Evolutionary conservation across 257 asterid species (phyloP).

Genomic region (Solanum stenotomum): DNA sequence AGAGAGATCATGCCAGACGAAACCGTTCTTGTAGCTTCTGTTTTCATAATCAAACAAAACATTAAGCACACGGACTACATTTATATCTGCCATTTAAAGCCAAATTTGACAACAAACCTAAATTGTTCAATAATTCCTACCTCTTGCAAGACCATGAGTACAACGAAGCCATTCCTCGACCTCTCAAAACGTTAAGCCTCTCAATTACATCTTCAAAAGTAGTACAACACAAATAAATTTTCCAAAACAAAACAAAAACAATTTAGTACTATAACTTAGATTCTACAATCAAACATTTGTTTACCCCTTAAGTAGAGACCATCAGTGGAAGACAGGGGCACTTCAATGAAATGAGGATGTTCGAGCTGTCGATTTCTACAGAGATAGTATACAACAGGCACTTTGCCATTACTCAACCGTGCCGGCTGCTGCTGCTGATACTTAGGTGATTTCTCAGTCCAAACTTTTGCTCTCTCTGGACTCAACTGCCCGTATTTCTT

Average conservation of each 20-base stretch:
- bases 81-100: neutral
- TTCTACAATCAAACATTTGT: neutral
- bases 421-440: constrained; percentile 31
- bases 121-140: constrained; percentile 23
- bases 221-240: neutral
- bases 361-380: constrained; percentile 80
- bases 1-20: constrained; percentile 93
- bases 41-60: constrained; percentile 6
- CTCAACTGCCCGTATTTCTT: constrained; percentile 59
- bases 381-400: constrained; percentile 74
- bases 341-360: constrained; percentile 98
- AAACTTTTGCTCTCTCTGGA: constrained; percentile 87
- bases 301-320: constrained; percentile 89
- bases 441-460: constrained; percentile 88
- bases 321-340: constrained; percentile 66
- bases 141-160: constrained; percentile 99
- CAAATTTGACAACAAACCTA: neutral
- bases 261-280: neutral
- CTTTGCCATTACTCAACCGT: constrained; percentile 27
- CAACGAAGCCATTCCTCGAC: constrained; percentile 87
- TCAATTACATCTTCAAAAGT: constrained; percentile 67
- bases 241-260: neutral
- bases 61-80: neutral
- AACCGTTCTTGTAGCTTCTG: constrained; percentile 90
- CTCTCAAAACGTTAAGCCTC: constrained; percentile 77